These are phyloP conservation scores for Singerocomus rubriflavus DNA, from an alignment of 1,284 basidiomycete species.

Conservation along the genomic window DNA sequence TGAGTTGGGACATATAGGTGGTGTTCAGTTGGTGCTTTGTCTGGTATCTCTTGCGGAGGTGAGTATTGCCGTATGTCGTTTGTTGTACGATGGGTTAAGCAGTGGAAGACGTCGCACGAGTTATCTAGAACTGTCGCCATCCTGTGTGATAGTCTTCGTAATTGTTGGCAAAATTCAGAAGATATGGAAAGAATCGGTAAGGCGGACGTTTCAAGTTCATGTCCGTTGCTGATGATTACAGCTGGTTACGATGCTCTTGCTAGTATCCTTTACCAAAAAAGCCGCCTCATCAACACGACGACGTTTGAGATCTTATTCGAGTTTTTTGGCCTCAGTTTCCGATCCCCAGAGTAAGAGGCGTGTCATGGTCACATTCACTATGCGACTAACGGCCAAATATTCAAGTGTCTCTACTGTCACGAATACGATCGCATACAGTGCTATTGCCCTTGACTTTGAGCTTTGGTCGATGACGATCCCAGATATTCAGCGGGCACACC, in stretches of 20 bases:
- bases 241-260: conserved; percentile 88
- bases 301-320: conserved; percentile 78
- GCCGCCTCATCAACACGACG: conserved; percentile 71
- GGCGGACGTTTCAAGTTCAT: conserved; percentile 26
- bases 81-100: neutral
- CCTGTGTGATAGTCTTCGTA: conserved; percentile 72
- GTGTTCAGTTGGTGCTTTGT: conserved; percentile 71
- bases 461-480: conserved; percentile 76
- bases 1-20: conserved; percentile 81
- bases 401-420: conserved; percentile 74
- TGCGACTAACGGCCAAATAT: conserved; percentile 6
- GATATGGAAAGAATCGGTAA: conserved; percentile 84
- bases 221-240: conserved; percentile 32
- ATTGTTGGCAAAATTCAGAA: conserved; percentile 90
- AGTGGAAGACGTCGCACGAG: conserved; percentile 62
- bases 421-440: conserved; percentile 80
- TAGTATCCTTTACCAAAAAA: conserved; percentile 71
- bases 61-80: conserved; percentile 20
- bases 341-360: conserved; percentile 66
- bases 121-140: conserved; percentile 71
- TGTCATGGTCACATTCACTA: neutral
- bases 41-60: conserved; percentile 79
- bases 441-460: conserved; percentile 86
- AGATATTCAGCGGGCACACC: conserved; percentile 73
- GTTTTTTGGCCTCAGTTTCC: conserved; percentile 81